Evolutionary conservation across 108 stramenopile genomes (phyloP).

Genomic region (Bacterosira constricta): DNA sequence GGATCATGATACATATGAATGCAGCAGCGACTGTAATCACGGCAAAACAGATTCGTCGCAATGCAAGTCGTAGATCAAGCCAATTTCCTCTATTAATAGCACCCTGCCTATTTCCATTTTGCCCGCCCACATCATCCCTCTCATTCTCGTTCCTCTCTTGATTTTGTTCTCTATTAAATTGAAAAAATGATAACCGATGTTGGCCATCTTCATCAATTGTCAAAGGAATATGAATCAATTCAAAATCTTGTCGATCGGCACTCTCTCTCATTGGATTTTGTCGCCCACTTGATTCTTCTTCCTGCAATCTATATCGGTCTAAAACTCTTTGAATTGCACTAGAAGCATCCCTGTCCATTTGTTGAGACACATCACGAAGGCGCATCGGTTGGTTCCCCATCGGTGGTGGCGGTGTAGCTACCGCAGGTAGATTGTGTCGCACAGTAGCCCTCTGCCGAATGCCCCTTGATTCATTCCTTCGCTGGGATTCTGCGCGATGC

Average conservation of each 20-base stretch:
- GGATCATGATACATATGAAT: conserved; percentile 29
- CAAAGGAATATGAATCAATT: conserved; percentile 20
- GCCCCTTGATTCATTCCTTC: neutral
- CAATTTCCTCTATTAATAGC: neutral
- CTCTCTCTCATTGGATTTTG: neutral
- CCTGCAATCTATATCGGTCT: conserved; percentile 3
- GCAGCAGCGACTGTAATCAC: conserved; percentile 23
- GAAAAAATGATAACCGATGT: neutral
- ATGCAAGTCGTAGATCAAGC: conserved; percentile 14
- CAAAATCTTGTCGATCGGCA: neutral
- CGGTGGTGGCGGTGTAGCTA: neutral
- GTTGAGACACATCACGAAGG: neutral
- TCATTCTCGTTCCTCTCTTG: neutral
- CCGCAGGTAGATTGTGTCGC: neutral
- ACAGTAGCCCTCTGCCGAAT: neutral
- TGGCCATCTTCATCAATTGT: neutral
- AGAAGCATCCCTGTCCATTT: conserved; percentile 20
- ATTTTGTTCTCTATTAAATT: neutral
- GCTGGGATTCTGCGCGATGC: neutral
- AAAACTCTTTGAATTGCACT: conserved; percentile 25
- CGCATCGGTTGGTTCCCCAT: conserved; percentile 1
- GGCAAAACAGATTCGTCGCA: conserved; percentile 27
- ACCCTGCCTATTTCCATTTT: neutral
- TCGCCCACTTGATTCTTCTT: neutral
- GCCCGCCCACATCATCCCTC: neutral